Evolutionary conservation across 2,329 filamentous ascomycete species (phyloP), one percentile per base, ranked within the genome.

Genomic region (Penicillium janthinellum): DNA sequence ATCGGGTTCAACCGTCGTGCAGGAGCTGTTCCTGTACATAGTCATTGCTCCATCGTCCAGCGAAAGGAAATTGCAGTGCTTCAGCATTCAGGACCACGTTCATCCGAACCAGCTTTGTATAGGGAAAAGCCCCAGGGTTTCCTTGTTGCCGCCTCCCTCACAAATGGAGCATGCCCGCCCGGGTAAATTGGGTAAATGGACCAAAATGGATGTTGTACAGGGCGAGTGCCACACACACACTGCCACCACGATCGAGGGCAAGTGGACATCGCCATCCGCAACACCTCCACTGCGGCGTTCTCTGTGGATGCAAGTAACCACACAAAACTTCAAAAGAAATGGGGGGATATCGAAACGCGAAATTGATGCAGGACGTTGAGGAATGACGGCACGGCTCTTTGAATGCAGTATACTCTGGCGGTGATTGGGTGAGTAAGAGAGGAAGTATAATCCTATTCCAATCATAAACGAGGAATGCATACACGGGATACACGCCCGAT

Each of bases 111-210:
- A 54, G 41, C 42, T n/a, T 56, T 53, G 44, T n/a, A 25, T 25
- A 5, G 10, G 55, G 41, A 45, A 60, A 60, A 55, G 60, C 55
- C 39, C 38, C 39, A 48, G 54, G 25, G 35, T 25, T 48, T 22
- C 28, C 5, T 28, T 15, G 45, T 12, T 15, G 45, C 14, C 28
- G 25, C 17, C 25, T 12, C 17, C 45, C 45, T 48, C 25, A 35
- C 15, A 17, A 48, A 20, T 17, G 15, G 6, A 54, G 22, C 15
- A 45, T 39, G 39, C 14, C 49, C 45, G 57, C 48, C 25, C 61
- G 57, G 59, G n/a, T 62, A 55, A 61, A 59, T 20, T 54, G 61
- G 60, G 12, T 57, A 60, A 66, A 59, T 51, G 14, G 35, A 20
- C 28, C 4, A 31, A 31, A 31, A 12, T 22, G 35, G 49, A 51